Evolutionary conservation across 2,329 filamentous ascomycete genomes (phyloP), one percentile per base, ranked within the genome.

Genomic region (Gnomoniopsis smithogilvyi): DNA sequence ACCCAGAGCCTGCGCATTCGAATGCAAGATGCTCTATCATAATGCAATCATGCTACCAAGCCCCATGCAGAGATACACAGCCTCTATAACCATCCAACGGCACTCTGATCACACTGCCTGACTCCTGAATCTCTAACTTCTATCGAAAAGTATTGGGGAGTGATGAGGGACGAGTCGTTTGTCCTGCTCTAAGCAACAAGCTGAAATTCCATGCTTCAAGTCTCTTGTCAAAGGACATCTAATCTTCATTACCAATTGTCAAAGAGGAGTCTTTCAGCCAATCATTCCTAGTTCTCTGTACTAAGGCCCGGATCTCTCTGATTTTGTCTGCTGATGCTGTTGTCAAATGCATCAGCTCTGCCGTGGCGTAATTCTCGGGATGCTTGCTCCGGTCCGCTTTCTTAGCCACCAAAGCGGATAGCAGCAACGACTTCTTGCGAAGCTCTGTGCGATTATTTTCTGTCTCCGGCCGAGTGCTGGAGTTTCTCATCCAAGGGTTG

Each of bases 261-360:
- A 21, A 21, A 19, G 52, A 73, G 12, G 63, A 65, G 52, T 77
- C 61, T 58, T 67, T 71, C 3, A 70, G 71, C 83, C 83, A 86
- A 7, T 75, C 76, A 53, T 72, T 73, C 56, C 80, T 75, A 3
- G 82, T 80, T 59, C 69, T 64, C 54, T 81, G 73, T 19, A 83
- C 82, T 50, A 73, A 73, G 57, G 73, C 77, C 50, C 83, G 74
- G 48, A 85, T 74, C 61, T 82, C 80, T 48, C 83, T 73, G 10
- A 83, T 78, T 6, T 72, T 68, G 63, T 85, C 81, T 1, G 82
- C 83, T 52, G 81, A 83, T 1, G 81, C 81, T 10, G 72, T 64
- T 1, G 78, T 76, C 60, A 86, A 65, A 54, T 81, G 75, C 3
- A 78, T 72, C 60, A 78, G 73, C 47, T 83, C 74, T 54, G 70